These are phyloP conservation scores for Aspergillus brunneoviolaceus DNA, from an alignment of 2,329 filamentous ascomycete genomes.

Conservation along the genomic window DNA sequence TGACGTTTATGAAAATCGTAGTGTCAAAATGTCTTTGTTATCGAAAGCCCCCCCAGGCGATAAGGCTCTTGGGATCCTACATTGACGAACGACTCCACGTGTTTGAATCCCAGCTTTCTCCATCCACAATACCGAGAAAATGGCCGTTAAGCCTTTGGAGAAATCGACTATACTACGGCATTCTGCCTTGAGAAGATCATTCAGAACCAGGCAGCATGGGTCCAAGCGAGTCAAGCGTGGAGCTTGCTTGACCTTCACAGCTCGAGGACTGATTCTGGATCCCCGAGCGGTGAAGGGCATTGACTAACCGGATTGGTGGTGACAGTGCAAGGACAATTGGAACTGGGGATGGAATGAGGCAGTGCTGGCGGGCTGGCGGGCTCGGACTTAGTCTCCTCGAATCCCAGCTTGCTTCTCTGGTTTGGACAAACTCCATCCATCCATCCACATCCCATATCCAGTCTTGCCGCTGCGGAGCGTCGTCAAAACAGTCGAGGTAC, in stretches of 20 bases:
- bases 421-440: neutral
- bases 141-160: neutral
- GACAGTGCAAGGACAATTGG: constrained; percentile 15
- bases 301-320: constrained; percentile 17
- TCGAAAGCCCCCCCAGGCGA: neutral
- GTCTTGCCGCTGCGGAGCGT: too few relatives aligned
- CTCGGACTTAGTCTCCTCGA: constrained; percentile 6
- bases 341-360: constrained; percentile 22
- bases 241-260: neutral
- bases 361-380: constrained; percentile 22
- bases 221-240: constrained; percentile 1
- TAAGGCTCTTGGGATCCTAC: neutral
- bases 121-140: neutral
- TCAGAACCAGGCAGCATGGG: neutral
- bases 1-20: neutral
- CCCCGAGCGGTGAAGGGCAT: constrained; percentile 20
- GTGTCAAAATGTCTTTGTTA: neutral
- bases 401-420: neutral
- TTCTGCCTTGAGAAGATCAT: neutral
- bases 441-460: too few relatives aligned
- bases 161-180: neutral
- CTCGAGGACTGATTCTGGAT: constrained; percentile 10
- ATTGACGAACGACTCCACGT: neutral
- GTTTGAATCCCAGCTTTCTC: neutral
- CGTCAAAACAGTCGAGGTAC: neutral